Base-by-base conservation (phyloP, 352 stramenopile species). In the Blastocystis sp. region DNA sequence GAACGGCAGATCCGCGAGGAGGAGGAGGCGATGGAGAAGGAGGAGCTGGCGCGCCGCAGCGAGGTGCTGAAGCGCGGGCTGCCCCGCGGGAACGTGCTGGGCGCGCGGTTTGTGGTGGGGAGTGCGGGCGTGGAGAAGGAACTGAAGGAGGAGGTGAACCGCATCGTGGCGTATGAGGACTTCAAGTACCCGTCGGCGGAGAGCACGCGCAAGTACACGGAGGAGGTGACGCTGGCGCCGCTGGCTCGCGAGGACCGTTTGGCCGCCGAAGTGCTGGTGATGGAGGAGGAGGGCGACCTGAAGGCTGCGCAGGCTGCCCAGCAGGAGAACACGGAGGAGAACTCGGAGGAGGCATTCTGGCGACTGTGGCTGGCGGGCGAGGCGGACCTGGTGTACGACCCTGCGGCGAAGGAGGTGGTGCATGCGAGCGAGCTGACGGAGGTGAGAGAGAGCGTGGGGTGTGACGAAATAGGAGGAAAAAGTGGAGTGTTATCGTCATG, bases 1-100 rank as follows among this genome's bases (percentile, higher is more conserved):
- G 65, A 76, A 1, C 65, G 65, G 34, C 11, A 76, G 24, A 76
- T 91, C 9, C 74, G 87, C 19, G 43, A 90, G 48, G 43, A 87
- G n/a, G 45, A 81, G 57, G 63, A 71, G 28, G 43, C 45, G 40
- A 48, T 87, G 19, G 14, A 74, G 45, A 6, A 64, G 14, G 43
- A 68, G 40, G 76, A 76, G 52, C 11, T 91, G 43, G 68, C 77
- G 34, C 78, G 89, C 40, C 81, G 90, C n/a, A 90, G 76, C 19
- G 40, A 80, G 69, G 89, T 89, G 9, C 68, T 92, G 34, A 90
- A 90, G 65, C 48, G 87, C 42, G 69, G 89, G 10, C 87, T 92
- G 1, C 90, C 90, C 21, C 81, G 90, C 9, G 65, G 65, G 14
- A 52, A 11, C 21, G 11, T 52, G 11, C 7, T 76, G 42, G 9